phyloP scores from a whole-genome alignment of 2,329 filamentous ascomycete species.

The Colletotrichum nymphaeae region DNA sequence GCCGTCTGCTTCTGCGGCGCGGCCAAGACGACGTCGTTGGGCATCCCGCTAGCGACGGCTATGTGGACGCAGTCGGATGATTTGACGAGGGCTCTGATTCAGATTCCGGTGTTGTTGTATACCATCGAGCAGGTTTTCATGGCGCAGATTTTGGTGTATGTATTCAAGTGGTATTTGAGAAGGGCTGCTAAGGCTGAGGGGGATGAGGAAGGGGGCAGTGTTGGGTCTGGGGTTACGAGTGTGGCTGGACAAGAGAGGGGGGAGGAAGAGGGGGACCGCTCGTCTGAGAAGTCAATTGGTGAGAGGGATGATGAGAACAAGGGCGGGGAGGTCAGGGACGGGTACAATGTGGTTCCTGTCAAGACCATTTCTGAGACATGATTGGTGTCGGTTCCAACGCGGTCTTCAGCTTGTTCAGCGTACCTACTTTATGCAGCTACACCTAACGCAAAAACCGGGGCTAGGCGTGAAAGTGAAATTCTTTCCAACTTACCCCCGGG shows the following conservation, averaged over 20 bases:
- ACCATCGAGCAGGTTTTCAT: slow-evolving; percentile 67
- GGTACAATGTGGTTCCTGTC: not conserved
- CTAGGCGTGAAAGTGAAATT: no score
- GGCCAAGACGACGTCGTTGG: slow-evolving; percentile 78
- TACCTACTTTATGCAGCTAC: no score
- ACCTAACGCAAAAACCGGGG: no score
- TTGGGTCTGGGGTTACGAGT: not conserved
- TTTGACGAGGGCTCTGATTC: slow-evolving; percentile 66
- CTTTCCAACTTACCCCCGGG: no score
- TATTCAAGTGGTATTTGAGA: slow-evolving; percentile 59
- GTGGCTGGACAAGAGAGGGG: not conserved
- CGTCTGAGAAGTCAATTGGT: not conserved
- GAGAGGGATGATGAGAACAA: not conserved
- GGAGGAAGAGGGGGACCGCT: not conserved
- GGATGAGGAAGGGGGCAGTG: slow-evolving; percentile 11
- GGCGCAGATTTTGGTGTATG: slow-evolving; percentile 57
- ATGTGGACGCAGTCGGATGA: slow-evolving; percentile 72
- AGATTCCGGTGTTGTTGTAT: slow-evolving; percentile 73
- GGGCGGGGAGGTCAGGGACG: not conserved
- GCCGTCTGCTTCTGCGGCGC: slow-evolving; percentile 80
- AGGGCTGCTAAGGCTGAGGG: slow-evolving; percentile 40
- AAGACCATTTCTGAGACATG: not conserved
- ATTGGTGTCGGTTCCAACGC: not conserved
- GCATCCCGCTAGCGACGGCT: slow-evolving; percentile 74
- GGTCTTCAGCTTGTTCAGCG: no score